Conservation (phyloP, 208 protist species). For the Sergeia podlipaevii region DNA sequence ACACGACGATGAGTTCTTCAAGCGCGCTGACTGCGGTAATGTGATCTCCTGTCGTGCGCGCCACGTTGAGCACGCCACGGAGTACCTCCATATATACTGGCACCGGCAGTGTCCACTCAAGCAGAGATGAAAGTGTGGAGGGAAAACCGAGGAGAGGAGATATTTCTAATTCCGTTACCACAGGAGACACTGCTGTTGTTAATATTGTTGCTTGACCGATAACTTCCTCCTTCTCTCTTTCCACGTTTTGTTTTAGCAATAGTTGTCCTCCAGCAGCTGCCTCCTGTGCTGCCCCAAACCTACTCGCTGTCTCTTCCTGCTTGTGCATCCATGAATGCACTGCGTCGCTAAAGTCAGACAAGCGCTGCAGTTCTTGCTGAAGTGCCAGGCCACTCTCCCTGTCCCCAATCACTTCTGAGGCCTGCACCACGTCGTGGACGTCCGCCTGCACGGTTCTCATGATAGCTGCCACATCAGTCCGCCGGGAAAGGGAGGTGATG, state of each 20-base stretch:
- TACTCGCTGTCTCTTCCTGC: too few relatives aligned
- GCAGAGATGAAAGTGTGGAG: not conserved
- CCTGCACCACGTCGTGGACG: slow-evolving; percentile 11
- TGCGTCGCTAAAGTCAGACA: not conserved
- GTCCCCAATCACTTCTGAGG: slow-evolving; percentile 22
- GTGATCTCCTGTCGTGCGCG: slow-evolving; percentile 20
- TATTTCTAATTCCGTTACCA: too few relatives aligned
- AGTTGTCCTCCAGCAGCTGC: too few relatives aligned
- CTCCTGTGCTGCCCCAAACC: too few relatives aligned
- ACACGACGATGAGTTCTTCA: slow-evolving; percentile 44
- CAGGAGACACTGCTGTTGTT: too few relatives aligned
- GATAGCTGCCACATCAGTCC: slow-evolving; percentile 14
- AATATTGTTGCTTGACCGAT: too few relatives aligned
- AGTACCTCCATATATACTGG: slow-evolving; percentile 41
- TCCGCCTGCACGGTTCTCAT: slow-evolving; percentile 9
- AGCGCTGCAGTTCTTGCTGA: slow-evolving; percentile 27
- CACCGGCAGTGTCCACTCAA: slow-evolving; percentile 20
- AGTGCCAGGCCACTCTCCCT: slow-evolving; percentile 19
- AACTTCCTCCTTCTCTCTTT: too few relatives aligned
- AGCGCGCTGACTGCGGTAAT: slow-evolving; percentile 40
- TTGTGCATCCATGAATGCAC: too few relatives aligned
- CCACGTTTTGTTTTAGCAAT: too few relatives aligned
- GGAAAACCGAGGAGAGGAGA: too few relatives aligned
- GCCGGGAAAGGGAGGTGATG: too few relatives aligned
- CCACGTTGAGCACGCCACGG: slow-evolving; percentile 33